Base-by-base conservation (phyloP, 2,329 filamentous ascomycete genomes). In the Exophiala oligosperma region DNA sequence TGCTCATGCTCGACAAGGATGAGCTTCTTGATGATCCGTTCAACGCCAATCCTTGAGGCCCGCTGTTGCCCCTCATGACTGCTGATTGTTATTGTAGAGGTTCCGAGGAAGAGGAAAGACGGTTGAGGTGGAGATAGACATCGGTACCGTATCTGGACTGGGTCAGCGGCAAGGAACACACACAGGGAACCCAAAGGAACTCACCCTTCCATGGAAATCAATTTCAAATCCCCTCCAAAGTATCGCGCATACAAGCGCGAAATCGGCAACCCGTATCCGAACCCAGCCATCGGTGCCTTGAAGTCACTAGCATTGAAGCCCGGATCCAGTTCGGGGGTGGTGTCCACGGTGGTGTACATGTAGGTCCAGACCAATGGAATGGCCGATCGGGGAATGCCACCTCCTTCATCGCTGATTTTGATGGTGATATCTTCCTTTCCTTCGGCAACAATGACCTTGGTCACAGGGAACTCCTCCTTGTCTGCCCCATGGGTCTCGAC, bases 301-400 rank as follows among this genome's bases (percentile, higher is more conserved):
- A 99, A 99, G 74, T 99, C 94, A 76, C 88, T 96, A 79, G 97
- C 96, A 76, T 99, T 93, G 74, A 97, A 99, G 73, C 97, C 93
- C 0, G 94, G 94, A 71, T 99, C 94, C 62, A 99, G 79, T 71
- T 87, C 96, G 12, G 94, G 94, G 23, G 94, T 97, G 67, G 92
- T 87, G 74, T 97, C 94, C 64, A 99, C 94, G 1, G 94, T 99
- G 37, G 94, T 99, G 74, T 99, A 99, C 94, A 97, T 99, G 74
- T 99, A 99, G 11, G 94, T 99, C 94, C 94, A 99, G n/a, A 97
- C 94, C 12, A 99, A 82, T 4, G 94, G 94, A 64, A 99, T 97
- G 52, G 91, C 85, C 68, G 90, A 95, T 69, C 94, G 82, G 0
- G 94, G 92, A 53, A 99, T 97, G 62, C 94, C 94, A 64, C 94